Percentiles rank a stretch among this genome's conserved stretches.
Conservation (phyloP, 768 basidiomycete genomes). For the Podaxis sp. region DNA sequence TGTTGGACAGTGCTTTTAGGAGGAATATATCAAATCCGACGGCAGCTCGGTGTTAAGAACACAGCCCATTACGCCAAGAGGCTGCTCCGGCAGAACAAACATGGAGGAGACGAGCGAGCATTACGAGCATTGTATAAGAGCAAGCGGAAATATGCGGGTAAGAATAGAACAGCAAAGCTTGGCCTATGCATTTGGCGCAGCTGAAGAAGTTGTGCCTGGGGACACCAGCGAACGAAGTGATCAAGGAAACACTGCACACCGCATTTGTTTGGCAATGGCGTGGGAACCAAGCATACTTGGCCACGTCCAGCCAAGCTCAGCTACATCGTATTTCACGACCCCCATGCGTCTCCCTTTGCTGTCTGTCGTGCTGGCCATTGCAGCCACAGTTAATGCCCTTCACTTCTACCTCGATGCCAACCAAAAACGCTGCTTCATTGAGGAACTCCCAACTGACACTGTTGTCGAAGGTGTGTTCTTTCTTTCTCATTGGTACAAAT, state of each 20-base stretch:
- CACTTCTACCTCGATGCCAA: slow-evolving; percentile 97
- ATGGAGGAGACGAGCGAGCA: background rate
- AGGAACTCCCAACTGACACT: slow-evolving; percentile 94
- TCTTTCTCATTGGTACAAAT: background rate
- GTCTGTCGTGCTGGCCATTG: slow-evolving; percentile 32
- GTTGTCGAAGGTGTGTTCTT: slow-evolving; percentile 80
- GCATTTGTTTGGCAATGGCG: slow-evolving; percentile 17
- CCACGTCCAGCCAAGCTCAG: slow-evolving; percentile 20
- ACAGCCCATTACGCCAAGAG: background rate
- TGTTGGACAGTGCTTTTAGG: background rate
- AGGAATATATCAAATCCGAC: background rate
- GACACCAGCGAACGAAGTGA: too few species aligned
- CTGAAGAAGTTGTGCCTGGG: too few species aligned
- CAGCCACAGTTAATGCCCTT: slow-evolving; percentile 64
- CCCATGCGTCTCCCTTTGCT: slow-evolving; percentile 30
- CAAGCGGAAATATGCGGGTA: background rate
- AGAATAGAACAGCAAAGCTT: too few species aligned
- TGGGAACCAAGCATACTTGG: slow-evolving; percentile 21
- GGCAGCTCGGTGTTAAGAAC: background rate
- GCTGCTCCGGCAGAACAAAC: background rate
- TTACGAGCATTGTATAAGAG: background rate
- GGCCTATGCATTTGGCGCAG: too few species aligned
- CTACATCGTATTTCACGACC: background rate
- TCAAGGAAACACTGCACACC: background rate
- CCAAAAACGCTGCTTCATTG: slow-evolving; percentile 93